Percentiles rank a stretch among this genome's conserved stretches.
Evolutionary conservation across 768 basidiomycete genomes (phyloP).

Genomic region (Hortiboletus flavorubellus): DNA sequence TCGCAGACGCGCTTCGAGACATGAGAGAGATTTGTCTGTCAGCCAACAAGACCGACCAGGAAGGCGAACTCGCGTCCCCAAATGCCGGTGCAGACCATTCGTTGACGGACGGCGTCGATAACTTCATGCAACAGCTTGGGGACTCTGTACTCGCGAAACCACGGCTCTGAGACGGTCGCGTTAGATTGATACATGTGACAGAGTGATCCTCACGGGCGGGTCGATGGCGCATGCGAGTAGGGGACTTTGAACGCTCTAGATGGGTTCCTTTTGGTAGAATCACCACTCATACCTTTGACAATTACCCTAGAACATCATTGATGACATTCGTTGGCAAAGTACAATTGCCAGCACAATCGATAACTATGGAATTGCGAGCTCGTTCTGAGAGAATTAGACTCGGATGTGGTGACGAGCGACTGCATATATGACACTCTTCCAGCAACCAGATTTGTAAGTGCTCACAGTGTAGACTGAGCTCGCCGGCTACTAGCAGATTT

Average conservation of each 20-base stretch:
- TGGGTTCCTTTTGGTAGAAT: neutral
- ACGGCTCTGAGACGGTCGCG: conserved; percentile 10
- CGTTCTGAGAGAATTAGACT: too few species aligned
- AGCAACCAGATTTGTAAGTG: conserved; percentile 54
- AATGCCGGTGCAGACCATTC: neutral
- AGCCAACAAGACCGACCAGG: conserved; percentile 2
- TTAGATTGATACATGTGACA: too few species aligned
- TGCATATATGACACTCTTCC: conserved; percentile 22
- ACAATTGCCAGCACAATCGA: neutral
- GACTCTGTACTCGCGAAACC: conserved; percentile 12
- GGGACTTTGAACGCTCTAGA: neutral
- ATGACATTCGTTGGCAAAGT: neutral
- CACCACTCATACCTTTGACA: conserved; percentile 6
- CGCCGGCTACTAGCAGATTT: neutral
- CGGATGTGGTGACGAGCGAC: too few species aligned
- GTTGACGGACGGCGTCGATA: neutral
- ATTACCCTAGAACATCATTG: neutral
- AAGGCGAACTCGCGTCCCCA: neutral
- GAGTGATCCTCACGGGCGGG: neutral
- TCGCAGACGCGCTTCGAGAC: conserved; percentile 61
- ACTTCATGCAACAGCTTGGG: neutral
- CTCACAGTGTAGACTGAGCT: too few species aligned
- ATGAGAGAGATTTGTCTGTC: conserved; percentile 56
- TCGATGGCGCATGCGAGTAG: neutral
- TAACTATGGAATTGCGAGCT: conserved; percentile 10